phyloP scores from a whole-genome alignment of 306 rosid genomes.

The Dalbergia oliveri region DNA sequence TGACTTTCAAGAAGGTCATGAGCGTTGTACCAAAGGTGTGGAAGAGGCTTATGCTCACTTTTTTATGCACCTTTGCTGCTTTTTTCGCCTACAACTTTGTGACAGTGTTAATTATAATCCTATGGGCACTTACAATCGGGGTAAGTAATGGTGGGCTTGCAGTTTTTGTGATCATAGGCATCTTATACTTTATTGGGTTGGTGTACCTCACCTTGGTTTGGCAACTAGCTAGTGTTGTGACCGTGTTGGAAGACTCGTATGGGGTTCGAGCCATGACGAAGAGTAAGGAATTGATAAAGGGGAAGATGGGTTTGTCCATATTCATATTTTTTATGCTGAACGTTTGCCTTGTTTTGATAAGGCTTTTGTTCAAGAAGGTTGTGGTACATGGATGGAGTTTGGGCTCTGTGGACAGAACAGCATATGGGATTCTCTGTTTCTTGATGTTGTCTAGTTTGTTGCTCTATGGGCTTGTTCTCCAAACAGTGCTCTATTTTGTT shows the following conservation, averaged over 20 bases:
- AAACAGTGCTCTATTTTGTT: constrained; percentile 71
- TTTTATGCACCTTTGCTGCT: constrained; percentile 49
- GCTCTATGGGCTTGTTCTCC: constrained; percentile 57
- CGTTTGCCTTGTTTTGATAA: constrained; percentile 1
- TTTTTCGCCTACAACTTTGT: constrained; percentile 51
- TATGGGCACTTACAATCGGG: neutral
- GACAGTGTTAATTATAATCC: neutral
- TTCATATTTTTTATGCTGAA: constrained; percentile 27
- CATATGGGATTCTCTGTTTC: constrained; percentile 51
- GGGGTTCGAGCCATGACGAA: constrained; percentile 73
- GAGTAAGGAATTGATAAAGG: constrained; percentile 62
- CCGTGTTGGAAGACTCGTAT: constrained; percentile 64
- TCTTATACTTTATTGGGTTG: constrained; percentile 54
- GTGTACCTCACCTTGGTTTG: constrained; percentile 64
- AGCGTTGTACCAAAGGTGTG: constrained; percentile 69
- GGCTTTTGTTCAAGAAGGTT: constrained; percentile 42
- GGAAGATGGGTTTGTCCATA: constrained; percentile 59
- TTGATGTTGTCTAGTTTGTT: constrained; percentile 49
- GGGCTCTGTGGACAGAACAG: constrained; percentile 30
- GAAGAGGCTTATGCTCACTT: constrained; percentile 70
- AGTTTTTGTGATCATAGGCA: neutral
- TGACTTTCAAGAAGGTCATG: constrained; percentile 55
- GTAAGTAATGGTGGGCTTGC: rapidly evolving
- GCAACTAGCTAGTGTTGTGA: constrained; percentile 74
- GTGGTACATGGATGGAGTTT: constrained; percentile 55